Evolutionary conservation across 768 basidiomycete genomes (phyloP), one percentile per base, ranked within the genome.

Genomic region (Boletus rubropictus): DNA sequence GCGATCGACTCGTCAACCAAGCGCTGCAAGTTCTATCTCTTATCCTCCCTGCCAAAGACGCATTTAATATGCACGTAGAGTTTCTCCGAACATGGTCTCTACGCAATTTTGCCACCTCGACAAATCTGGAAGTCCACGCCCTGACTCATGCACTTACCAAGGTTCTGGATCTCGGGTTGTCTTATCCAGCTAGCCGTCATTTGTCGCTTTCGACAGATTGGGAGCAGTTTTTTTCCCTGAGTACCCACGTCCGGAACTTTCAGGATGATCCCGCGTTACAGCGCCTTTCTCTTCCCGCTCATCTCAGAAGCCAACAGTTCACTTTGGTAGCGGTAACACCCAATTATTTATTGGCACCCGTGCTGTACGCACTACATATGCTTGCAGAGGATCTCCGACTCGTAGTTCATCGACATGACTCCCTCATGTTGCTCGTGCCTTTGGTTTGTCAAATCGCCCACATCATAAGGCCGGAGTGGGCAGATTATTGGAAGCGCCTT

Each of bases 401-500:
- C 2, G 68, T 73, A n/a, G 65, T 79, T 11, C 69, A 78, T 49
- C 71, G 75, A 18, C 81, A 83, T 38, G 66, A 74, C 35, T 74
- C 75, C 2, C 69, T 93, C 31, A 56, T 76, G 34, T 66, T 70
- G 42, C 68, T 93, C 9, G 81, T 75, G 8, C 78, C 81, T 7
- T 54, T 87, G 25, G 75, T 89, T 25, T 85, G 84, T 59, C 71
- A 72, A 5, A 63, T 86, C 47, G 81, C 84, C 44, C 59, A 75
- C 20, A 69, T 78, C 12, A 76, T 89, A 14, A 79, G 87, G 17
- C 81, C 83, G 0, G 91, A 91, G 59, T 95, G 92, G 93, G 80
- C 80, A 6, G 91, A 96, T 66, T 93, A 93, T 60, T 95, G 92
- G 93, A 84, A 85, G 58, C 77, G 91, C 11, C 68, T 90, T 34